A percentile compares a stretch with the other conserved stretches of the same genome.
These are phyloP conservation scores for Leptomonas pyrrhocoris DNA, from an alignment of 208 protist genomes.

Conservation along the genomic window DNA sequence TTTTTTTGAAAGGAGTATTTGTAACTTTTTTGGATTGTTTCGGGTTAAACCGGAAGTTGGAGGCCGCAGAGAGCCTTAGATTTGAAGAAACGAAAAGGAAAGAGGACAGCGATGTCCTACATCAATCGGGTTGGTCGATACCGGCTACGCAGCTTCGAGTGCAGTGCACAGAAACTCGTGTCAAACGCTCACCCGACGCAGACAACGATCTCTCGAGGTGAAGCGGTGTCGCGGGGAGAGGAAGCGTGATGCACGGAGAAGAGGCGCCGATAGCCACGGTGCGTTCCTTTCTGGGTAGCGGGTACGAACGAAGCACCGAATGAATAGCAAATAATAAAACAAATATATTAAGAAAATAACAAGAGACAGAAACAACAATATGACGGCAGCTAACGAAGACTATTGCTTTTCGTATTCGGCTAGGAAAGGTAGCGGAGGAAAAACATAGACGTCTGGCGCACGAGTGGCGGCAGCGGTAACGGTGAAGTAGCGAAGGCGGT, in stretches of 20 bases:
- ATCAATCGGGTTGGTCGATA: neutral
- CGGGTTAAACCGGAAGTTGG: conserved; percentile 13
- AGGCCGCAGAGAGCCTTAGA: neutral
- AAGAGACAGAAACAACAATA: neutral
- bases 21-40: too few relatives aligned
- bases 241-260: too few relatives aligned
- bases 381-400: neutral
- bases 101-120: conserved; percentile 3
- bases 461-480: neutral
- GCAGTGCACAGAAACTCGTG: neutral
- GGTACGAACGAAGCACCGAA: conserved; percentile 1
- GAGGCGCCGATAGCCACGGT: neutral
- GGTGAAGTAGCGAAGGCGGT: neutral
- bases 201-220: neutral
- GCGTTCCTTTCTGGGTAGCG: neutral
- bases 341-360: conserved; percentile 1
- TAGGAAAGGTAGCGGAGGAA: conserved; percentile 12
- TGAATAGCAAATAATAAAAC: conserved; percentile 22
- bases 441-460: conserved; percentile 10
- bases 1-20: too few relatives aligned
- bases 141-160: neutral
- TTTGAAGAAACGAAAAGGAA: conserved; percentile 9
- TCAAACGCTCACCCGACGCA: neutral
- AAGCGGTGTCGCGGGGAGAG: neutral
- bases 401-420: neutral